These are phyloP conservation scores for Myxozyma mucilagina DNA, from an alignment of 805 yeast genomes.

Conservation along the genomic window DNA sequence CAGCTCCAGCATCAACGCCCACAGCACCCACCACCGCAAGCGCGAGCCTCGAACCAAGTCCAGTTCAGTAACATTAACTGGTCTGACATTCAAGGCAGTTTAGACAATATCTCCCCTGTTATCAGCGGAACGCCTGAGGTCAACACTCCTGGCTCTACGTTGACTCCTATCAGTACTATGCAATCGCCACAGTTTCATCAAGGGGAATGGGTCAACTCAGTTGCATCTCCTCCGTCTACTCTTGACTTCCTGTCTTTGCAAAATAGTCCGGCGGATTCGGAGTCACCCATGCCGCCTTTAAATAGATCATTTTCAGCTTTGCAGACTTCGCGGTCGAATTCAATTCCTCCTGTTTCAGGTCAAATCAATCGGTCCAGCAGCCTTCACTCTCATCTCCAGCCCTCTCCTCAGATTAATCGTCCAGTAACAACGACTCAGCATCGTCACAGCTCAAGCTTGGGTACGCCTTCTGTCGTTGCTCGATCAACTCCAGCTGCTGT, in stretches of 20 bases:
- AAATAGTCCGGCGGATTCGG: slow-evolving; percentile 1
- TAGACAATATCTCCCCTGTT: not conserved
- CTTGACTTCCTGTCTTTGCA: not conserved
- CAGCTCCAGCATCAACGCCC: slow-evolving; percentile 1
- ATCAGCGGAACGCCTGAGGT: not conserved
- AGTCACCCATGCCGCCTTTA: not conserved
- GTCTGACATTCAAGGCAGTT: slow-evolving; percentile 10
- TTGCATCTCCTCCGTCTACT: not conserved
- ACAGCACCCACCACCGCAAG: not conserved
- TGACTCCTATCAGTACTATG: slow-evolving; percentile 7
- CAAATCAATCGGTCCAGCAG: not conserved
- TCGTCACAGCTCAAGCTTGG: not conserved
- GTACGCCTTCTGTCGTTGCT: not conserved
- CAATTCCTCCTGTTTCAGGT: not conserved
- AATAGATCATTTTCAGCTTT: not conserved
- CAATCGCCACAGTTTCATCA: slow-evolving; percentile 13
- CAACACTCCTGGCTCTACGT: not conserved
- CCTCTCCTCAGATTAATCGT: not conserved
- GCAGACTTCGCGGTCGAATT: not conserved
- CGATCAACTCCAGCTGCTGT: not conserved
- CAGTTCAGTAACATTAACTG: slow-evolving; percentile 10
- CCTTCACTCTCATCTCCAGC: not conserved
- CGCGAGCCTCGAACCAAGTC: not conserved
- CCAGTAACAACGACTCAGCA: not conserved
- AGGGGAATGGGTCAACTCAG: slow-evolving; percentile 2